Evolutionary conservation across 331 rosid species (phyloP).

Genomic region (Pyrus hybrid): DNA sequence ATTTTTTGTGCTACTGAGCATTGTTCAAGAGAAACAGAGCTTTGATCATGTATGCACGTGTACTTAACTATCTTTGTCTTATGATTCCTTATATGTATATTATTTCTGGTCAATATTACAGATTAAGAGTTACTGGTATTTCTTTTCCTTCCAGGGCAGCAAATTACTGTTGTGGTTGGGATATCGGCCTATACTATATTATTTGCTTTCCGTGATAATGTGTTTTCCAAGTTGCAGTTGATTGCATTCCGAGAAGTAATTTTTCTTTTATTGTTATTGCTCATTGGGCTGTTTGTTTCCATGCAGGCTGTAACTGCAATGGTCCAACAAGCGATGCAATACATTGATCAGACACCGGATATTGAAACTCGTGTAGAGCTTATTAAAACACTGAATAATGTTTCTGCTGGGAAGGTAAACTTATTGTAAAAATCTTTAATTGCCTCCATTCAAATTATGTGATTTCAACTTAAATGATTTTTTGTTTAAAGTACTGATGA

Average conservation of each 20-base stretch:
- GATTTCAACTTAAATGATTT: not conserved
- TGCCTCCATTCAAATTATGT: not conserved
- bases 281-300: not conserved
- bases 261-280: not conserved
- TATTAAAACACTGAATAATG: conserved; percentile 72
- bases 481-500: not conserved
- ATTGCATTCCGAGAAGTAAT: not conserved
- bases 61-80: not conserved
- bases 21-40: not conserved
- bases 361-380: conserved; percentile 76
- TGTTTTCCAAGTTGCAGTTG: not conserved
- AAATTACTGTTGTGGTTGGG: not conserved
- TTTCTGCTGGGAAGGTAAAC: conserved; percentile 93
- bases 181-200: not conserved
- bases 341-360: conserved; percentile 87
- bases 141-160: not conserved
- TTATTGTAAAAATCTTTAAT: not conserved
- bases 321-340: conserved; percentile 99
- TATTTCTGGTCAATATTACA: not conserved
- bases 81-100: not conserved
- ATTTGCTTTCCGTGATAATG: not conserved
- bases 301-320: conserved; percentile 56
- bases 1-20: not conserved
- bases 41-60: not conserved
- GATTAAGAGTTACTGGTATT: no score